phyloP scores from a whole-genome alignment of 75 land plant species.

The Pseudotsuga menziesii region DNA sequence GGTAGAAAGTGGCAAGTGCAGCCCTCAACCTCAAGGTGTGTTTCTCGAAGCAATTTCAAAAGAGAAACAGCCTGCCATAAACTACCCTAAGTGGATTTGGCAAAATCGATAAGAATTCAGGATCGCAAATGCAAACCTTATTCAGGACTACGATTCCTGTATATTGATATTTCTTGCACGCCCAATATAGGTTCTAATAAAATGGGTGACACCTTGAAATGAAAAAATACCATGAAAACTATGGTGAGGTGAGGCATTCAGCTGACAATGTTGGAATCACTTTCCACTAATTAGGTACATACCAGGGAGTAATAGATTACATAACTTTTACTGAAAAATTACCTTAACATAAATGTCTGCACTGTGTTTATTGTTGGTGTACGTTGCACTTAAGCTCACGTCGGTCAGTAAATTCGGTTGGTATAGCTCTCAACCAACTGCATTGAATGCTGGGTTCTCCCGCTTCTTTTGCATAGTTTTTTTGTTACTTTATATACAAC shows the following conservation, averaged over 20 bases:
- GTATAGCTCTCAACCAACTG: too few relatives aligned
- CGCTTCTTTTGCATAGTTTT: too few relatives aligned
- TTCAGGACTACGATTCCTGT: background rate
- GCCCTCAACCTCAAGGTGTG: too few relatives aligned
- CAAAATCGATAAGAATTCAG: background rate
- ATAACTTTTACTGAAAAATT: too few relatives aligned
- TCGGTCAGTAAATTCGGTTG: too few relatives aligned
- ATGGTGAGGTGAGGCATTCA: background rate
- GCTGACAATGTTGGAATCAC: background rate
- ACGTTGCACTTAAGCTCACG: too few relatives aligned
- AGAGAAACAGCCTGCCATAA: background rate
- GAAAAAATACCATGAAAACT: background rate
- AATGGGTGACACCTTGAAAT: background rate
- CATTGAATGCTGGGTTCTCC: too few relatives aligned
- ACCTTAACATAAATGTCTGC: too few relatives aligned
- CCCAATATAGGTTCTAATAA: background rate
- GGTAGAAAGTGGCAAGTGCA: background rate
- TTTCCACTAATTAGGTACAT: background rate
- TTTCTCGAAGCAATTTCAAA: too few relatives aligned
- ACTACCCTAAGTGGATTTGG: background rate
- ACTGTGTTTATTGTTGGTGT: too few relatives aligned
- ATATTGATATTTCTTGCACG: background rate
- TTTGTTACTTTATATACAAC: too few relatives aligned
- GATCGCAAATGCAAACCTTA: background rate
- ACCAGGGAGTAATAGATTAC: background rate